These are phyloP conservation scores for Pseudopediastrum boryanum DNA, from an alignment of 139 green algal species.

Conservation along the genomic window DNA sequence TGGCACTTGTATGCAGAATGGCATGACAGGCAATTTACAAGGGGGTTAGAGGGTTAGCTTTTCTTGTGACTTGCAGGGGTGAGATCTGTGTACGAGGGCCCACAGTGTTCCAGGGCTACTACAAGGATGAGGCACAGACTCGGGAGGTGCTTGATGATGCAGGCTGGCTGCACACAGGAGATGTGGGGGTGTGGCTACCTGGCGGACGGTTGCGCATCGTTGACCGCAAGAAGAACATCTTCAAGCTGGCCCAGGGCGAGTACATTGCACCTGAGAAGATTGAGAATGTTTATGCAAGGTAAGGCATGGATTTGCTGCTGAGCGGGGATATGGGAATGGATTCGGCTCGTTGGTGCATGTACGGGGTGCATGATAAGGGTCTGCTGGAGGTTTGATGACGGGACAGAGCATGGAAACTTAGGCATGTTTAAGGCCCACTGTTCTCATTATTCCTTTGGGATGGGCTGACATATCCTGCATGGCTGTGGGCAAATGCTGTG, in stretches of 20 bases:
- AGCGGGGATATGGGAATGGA: too few species aligned
- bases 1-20: too few species aligned
- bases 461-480: too few species aligned
- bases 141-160: constrained; percentile 86
- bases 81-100: constrained; percentile 95
- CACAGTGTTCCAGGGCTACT: constrained; percentile 89
- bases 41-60: too few species aligned
- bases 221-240: constrained; percentile 96
- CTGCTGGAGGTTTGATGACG: too few species aligned
- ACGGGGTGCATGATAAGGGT: too few species aligned
- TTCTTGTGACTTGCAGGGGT: constrained; percentile 57
- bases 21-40: too few species aligned
- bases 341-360: too few species aligned
- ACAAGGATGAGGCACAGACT: constrained; percentile 68
- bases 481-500: too few species aligned
- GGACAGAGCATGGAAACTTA: too few species aligned
- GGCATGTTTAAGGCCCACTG: too few species aligned
- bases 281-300: constrained; percentile 89
- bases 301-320: background rate
- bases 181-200: constrained; percentile 79
- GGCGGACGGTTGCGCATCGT: constrained; percentile 95
- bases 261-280: constrained; percentile 99
- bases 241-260: constrained; percentile 95
- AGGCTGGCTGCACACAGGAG: constrained; percentile 95
- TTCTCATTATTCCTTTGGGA: too few species aligned